Conservation (phyloP, 2,329 filamentous ascomycete species). For the Botrytis pseudocinerea region DNA sequence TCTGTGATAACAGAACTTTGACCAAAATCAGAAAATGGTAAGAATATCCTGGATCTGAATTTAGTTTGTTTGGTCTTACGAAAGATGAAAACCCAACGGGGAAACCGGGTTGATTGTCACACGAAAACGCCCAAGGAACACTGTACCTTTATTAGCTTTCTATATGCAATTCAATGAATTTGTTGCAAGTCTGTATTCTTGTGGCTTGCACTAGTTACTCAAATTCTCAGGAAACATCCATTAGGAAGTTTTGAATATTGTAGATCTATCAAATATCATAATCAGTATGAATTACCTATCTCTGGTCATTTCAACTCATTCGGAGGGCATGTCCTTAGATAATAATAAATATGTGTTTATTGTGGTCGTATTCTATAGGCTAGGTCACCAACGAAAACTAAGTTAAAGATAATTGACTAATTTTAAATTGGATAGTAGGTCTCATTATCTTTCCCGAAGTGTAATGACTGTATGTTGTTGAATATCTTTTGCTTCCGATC, state of each 20-base stretch:
- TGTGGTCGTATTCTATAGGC: rapidly evolving
- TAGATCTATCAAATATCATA: neutral
- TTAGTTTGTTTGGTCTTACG: neutral
- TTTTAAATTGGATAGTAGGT: no score
- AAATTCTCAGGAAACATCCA: neutral
- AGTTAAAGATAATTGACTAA: neutral
- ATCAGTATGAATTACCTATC: neutral
- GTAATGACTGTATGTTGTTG: no score
- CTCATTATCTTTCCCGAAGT: neutral
- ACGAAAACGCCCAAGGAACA: neutral
- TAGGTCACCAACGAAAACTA: rapidly evolving
- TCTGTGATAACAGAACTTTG: neutral
- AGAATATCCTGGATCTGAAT: neutral
- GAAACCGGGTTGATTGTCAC: neutral
- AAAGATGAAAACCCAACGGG: no score
- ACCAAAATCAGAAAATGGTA: neutral
- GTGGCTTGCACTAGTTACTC: neutral
- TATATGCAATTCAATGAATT: neutral
- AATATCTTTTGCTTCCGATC: no score
- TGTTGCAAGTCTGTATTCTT: neutral
- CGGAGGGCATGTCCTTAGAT: neutral
- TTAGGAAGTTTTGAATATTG: neutral
- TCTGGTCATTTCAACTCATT: neutral
- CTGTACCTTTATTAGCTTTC: neutral
- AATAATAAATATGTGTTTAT: neutral